A percentile compares a stretch with the other conserved stretches of the same genome.
Conservation (phyloP, 768 basidiomycete genomes). For the Kwoniella dejecticola region DNA sequence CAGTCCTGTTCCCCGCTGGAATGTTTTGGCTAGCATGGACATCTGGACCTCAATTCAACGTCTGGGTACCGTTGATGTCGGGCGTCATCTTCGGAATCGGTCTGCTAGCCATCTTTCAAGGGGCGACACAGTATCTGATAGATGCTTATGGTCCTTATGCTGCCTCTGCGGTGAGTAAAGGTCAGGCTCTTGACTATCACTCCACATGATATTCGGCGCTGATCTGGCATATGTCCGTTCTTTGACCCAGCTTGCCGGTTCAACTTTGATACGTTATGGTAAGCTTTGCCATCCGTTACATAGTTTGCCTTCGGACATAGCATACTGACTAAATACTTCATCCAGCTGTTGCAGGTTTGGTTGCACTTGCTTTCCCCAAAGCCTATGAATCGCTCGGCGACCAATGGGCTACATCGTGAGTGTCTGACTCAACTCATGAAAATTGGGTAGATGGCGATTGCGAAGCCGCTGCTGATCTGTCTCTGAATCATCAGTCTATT, state of each 20-base stretch:
- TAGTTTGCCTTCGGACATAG: too few species aligned
- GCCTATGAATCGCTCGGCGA: slow-evolving; percentile 29
- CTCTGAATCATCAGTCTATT: slow-evolving; percentile 12
- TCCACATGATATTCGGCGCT: neutral
- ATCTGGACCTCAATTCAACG: slow-evolving; percentile 15
- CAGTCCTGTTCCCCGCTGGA: slow-evolving; percentile 26
- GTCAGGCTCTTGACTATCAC: neutral
- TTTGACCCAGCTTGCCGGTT: slow-evolving; percentile 21
- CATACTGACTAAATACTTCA: neutral
- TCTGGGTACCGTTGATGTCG: slow-evolving; percentile 37
- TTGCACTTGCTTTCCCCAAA: slow-evolving; percentile 30
- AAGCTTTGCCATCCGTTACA: neutral
- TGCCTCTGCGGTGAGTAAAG: slow-evolving; percentile 30
- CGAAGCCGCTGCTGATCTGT: neutral
- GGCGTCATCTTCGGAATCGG: slow-evolving; percentile 35
- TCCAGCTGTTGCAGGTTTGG: slow-evolving; percentile 26
- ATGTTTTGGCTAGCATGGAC: slow-evolving; percentile 45
- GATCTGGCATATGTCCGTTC: neutral
- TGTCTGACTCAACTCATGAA: too few species aligned
- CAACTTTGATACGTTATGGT: slow-evolving; percentile 33
- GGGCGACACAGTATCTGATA: slow-evolving; percentile 31
- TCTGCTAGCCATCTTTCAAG: slow-evolving; percentile 34
- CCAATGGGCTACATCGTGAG: slow-evolving; percentile 41
- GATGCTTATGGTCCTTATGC: slow-evolving; percentile 39
- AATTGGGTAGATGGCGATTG: neutral